Percentiles rank a stretch among this genome's conserved stretches.
Evolutionary conservation across 169 alveolate species (phyloP).

Genomic region (Plasmodium vinckei): DNA sequence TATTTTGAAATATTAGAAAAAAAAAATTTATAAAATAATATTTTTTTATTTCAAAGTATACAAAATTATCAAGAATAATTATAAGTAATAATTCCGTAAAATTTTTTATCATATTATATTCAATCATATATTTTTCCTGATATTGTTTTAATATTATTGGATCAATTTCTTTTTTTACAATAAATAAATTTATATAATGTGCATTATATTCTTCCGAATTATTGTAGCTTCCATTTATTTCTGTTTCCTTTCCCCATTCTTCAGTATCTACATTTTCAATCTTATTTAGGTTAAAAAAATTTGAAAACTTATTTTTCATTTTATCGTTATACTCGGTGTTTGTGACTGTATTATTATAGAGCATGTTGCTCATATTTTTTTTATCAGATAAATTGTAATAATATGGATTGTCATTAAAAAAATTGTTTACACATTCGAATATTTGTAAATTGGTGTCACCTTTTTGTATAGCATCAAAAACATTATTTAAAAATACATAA

Average conservation of each 20-base stretch:
- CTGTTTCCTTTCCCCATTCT: no score
- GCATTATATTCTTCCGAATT: no score
- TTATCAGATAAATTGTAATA: background rate
- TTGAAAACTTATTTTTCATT: no score
- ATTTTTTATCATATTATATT: constrained; percentile 5
- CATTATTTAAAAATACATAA: constrained; percentile 7
- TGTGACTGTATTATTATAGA: no score
- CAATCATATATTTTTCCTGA: constrained; percentile 11
- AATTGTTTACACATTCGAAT: constrained; percentile 56
- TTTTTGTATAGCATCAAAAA: constrained; percentile 4
- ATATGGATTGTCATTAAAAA: constrained; percentile 8
- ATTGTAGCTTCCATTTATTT: background rate
- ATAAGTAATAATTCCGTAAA: constrained; percentile 29
- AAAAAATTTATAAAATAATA: constrained; percentile 46
- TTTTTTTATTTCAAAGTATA: constrained; percentile 51
- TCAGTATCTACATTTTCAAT: background rate
- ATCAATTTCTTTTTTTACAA: background rate
- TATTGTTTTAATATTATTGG: background rate
- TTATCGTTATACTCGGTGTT: background rate
- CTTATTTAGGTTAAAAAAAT: background rate
- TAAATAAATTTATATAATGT: no score
- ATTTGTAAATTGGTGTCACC: constrained; percentile 5
- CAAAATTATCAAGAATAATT: constrained; percentile 35
- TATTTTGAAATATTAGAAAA: constrained; percentile 26
- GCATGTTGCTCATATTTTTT: background rate